Evolutionary conservation across 139 green algal genomes (phyloP), one percentile per base, ranked within the genome.

Genomic region (Auxenochlorella pyrenoidosa): DNA sequence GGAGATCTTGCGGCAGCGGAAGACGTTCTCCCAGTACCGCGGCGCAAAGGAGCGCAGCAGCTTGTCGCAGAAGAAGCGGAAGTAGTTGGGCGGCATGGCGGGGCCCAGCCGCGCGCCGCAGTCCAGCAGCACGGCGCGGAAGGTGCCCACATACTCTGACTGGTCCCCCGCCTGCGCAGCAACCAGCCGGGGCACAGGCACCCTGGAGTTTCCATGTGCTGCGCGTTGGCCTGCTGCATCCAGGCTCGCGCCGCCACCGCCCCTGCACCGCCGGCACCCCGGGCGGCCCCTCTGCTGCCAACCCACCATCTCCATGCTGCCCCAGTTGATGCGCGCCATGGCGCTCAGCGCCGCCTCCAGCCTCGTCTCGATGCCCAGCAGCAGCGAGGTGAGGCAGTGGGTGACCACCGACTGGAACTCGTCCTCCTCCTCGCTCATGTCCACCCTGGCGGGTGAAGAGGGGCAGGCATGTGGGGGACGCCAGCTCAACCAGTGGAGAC

Each of bases 61-160:
- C 95, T 99, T 98, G 92, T 99, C 97, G 75, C 95, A 97, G 83
- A 99, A 96, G 93, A 97, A 99, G 68, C 89, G 91, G 86, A 98
- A 97, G 93, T 99, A 92, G 72, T 93, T 89, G 16, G 76, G 43
- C 16, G 95, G 93, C 75, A 99, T 93, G 30, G 88, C 87, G 0
- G 86, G 32, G 19, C 95, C 94, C 78, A 98, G 63, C 0, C 90
- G 82, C 22, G 93, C 90, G 22, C 88, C 95, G 13, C 68, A 58
- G 40, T 97, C 94, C 32, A 90, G 54, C 36, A 98, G 66, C 68
- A 95, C 89, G 77, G 89, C 79, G 54, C 93, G 88, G n/a, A 95
- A 88, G 6, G 73, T 86, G 40, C 79, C 89, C 36, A 97, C 95
- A 85, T 95, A 99, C 58, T 95, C 89, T 19, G 88, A 96, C 91